Percentiles rank a stretch among this genome's conserved stretches.
Conservation (phyloP, 2,329 filamentous ascomycete genomes). For the Xylaria sp. region DNA sequence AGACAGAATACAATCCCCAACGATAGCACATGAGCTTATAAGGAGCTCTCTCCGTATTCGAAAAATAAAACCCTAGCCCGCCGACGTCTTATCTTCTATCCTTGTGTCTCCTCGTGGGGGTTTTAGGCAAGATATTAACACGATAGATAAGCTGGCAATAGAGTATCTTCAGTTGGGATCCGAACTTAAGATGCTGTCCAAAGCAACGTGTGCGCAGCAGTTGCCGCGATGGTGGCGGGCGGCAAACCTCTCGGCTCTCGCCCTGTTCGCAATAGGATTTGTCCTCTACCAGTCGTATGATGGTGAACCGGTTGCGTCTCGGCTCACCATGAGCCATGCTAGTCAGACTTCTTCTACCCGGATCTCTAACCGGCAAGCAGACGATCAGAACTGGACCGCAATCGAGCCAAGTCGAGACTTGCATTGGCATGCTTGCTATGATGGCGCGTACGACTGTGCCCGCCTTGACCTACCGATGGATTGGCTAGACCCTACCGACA, state of each 20-base stretch:
- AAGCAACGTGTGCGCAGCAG: neutral
- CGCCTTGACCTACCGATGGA: slow-evolving; percentile 49
- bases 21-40: no score
- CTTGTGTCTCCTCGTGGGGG: neutral
- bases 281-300: neutral
- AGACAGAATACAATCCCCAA: no score
- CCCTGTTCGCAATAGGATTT: neutral
- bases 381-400: slow-evolving; percentile 28
- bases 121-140: neutral
- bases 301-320: neutral
- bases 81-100: neutral
- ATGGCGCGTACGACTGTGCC: slow-evolving; percentile 45
- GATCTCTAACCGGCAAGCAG: neutral
- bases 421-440: slow-evolving; percentile 45
- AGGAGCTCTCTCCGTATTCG: neutral
- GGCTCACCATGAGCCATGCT: neutral
- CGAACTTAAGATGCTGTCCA: neutral
- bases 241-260: neutral
- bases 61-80: neutral
- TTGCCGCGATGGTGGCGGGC: neutral
- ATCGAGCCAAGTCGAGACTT: slow-evolving; percentile 43
- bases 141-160: neutral
- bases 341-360: neutral
- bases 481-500: slow-evolving; percentile 46
- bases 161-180: neutral